Evolutionary conservation across 768 basidiomycete genomes (phyloP).

Genomic region (Russula virescens): DNA sequence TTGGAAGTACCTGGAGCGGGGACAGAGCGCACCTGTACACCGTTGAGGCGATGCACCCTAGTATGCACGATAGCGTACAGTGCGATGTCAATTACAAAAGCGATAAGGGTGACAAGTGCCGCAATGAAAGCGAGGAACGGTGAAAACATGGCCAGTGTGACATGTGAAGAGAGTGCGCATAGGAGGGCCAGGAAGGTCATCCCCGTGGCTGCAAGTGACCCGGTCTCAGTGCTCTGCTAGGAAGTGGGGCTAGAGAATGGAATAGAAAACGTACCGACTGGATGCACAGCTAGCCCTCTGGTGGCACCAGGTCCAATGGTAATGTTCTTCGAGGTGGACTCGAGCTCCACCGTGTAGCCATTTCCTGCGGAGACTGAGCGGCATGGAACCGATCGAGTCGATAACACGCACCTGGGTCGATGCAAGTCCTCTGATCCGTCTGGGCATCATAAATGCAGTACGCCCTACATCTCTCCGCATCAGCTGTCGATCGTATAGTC

Average conservation of each 20-base stretch:
- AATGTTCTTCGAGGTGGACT: constrained; percentile 34
- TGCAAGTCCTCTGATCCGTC: constrained; percentile 45
- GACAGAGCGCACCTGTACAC: constrained; percentile 41
- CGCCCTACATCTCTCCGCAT: constrained; percentile 39
- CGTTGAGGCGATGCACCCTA: constrained; percentile 46
- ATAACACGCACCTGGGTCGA: constrained; percentile 37
- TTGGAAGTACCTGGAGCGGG: constrained; percentile 55
- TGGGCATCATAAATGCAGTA: constrained; percentile 47
- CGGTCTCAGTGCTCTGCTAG: background rate
- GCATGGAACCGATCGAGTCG: background rate
- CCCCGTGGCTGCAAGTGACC: constrained; percentile 36
- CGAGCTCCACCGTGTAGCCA: constrained; percentile 47
- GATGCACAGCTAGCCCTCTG: constrained; percentile 66
- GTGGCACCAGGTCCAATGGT: constrained; percentile 59
- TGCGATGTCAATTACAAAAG: constrained; percentile 73
- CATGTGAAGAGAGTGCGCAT: constrained; percentile 54
- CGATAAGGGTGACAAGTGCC: constrained; percentile 59
- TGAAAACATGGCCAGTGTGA: constrained; percentile 39
- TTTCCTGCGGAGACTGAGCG: constrained; percentile 35
- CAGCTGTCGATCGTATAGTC: background rate
- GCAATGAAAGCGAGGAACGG: constrained; percentile 59
- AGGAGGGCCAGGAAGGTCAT: constrained; percentile 60
- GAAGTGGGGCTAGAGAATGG: background rate
- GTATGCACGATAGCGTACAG: constrained; percentile 58
- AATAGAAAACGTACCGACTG: constrained; percentile 46